Evolutionary conservation across 2,329 filamentous ascomycete species (phyloP).

Genomic region (Talaromyces amestolkiae): DNA sequence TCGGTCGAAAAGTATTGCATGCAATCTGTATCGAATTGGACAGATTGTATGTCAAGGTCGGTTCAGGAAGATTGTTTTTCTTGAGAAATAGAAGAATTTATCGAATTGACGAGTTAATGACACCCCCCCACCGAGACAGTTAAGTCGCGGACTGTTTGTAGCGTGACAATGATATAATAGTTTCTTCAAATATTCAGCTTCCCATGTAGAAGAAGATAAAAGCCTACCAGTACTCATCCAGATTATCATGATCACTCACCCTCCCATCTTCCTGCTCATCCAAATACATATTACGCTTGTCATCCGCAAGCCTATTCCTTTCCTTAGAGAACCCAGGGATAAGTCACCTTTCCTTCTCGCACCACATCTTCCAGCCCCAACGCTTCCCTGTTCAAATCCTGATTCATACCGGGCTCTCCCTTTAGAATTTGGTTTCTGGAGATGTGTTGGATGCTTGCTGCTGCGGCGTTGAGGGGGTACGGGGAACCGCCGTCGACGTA

Average conservation of each 20-base stretch:
- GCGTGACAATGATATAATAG: constrained; percentile 8
- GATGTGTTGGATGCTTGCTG: too few species aligned
- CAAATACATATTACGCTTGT: not conserved
- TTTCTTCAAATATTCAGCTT: not conserved
- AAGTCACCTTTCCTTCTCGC: not conserved
- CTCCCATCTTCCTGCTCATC: not conserved
- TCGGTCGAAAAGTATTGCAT: not conserved
- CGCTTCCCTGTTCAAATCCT: not conserved
- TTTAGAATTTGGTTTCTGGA: too few species aligned
- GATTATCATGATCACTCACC: not conserved
- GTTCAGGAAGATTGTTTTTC: constrained; percentile 14
- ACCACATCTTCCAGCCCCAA: not conserved
- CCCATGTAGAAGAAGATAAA: not conserved
- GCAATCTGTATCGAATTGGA: not conserved
- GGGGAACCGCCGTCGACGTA: not conserved
- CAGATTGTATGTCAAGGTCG: constrained; percentile 12
- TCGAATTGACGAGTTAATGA: constrained; percentile 20
- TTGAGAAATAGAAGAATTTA: constrained; percentile 15
- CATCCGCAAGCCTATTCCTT: not conserved
- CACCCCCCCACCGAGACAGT: constrained; percentile 4
- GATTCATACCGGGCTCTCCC: not conserved
- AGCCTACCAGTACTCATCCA: not conserved
- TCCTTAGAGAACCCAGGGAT: not conserved
- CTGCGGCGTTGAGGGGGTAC: too few species aligned
- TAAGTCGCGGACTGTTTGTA: constrained; percentile 3